These are phyloP conservation scores for Aspergillus pseudotamarii DNA, from an alignment of 2,329 filamentous ascomycete species.

Conservation along the genomic window DNA sequence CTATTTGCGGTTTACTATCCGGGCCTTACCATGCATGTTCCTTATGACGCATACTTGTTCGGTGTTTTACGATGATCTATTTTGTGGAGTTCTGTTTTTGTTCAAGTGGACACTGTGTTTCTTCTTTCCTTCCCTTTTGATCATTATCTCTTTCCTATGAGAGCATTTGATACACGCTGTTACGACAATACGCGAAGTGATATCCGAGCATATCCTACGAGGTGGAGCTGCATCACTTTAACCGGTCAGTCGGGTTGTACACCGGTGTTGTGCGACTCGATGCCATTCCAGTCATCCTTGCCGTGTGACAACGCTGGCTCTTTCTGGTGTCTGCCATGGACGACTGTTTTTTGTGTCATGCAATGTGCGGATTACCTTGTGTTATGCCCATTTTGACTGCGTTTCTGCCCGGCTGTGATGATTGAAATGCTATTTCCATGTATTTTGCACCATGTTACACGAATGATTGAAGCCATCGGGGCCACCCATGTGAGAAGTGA, in stretches of 20 bases:
- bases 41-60: background rate
- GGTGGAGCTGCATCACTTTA: constrained; percentile 12
- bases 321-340: background rate
- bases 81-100: background rate
- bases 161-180: constrained; percentile 3
- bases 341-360: background rate
- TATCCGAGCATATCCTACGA: constrained; percentile 8
- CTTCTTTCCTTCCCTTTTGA: background rate
- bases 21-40: constrained; percentile 2
- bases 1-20: constrained; percentile 2
- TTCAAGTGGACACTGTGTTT: background rate
- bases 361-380: background rate
- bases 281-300: background rate
- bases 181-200: background rate
- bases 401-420: background rate
- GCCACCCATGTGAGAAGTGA: background rate
- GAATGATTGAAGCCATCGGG: background rate
- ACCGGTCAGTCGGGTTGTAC: constrained; percentile 6
- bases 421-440: background rate
- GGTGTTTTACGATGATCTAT: background rate
- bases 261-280: constrained; percentile 13
- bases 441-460: background rate
- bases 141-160: background rate
- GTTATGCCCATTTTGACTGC: background rate
- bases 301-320: background rate